phyloP scores from a whole-genome alignment of 2,329 filamentous ascomycete species.

The Diaporthe nobilis region DNA sequence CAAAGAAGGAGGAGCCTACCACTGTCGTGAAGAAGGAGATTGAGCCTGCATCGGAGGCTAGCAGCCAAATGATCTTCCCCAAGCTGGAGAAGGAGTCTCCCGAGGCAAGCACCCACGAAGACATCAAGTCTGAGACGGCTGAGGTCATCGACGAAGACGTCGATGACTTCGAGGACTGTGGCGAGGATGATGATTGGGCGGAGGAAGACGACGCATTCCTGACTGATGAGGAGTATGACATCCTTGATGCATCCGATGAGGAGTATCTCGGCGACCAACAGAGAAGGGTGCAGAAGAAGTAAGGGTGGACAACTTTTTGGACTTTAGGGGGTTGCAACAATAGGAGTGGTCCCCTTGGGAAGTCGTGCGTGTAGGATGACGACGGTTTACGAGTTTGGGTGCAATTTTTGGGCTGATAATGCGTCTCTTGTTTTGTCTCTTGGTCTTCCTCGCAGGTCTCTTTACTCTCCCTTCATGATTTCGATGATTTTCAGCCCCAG shows the following conservation, averaged over 20 bases:
- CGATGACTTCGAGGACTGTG: constrained; percentile 67
- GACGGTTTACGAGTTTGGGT: constrained; percentile 33
- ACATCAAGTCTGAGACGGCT: constrained; percentile 63
- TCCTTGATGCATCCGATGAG: constrained; percentile 94
- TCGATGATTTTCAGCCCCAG: constrained; percentile 11
- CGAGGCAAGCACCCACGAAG: constrained; percentile 81
- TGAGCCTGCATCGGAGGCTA: constrained; percentile 43
- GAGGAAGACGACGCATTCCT: constrained; percentile 82
- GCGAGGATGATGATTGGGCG: constrained; percentile 72
- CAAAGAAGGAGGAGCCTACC: constrained; percentile 53
- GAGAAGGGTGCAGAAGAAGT: constrained; percentile 48
- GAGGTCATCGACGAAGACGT: constrained; percentile 64
- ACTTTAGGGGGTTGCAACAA: background rate
- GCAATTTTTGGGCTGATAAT: constrained; percentile 18
- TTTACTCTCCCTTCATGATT: constrained; percentile 27
- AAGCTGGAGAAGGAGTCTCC: constrained; percentile 96
- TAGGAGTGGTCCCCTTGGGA: background rate
- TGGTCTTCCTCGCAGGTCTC: constrained; percentile 24
- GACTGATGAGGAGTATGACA: constrained; percentile 98
- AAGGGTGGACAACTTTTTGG: background rate
- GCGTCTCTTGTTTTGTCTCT: constrained; percentile 30
- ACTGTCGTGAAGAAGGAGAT: constrained; percentile 50
- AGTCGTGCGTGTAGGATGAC: constrained; percentile 30
- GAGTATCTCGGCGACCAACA: constrained; percentile 76
- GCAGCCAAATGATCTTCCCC: constrained; percentile 94